A percentile compares a stretch with the other conserved stretches of the same genome.
Conservation (phyloP, 305 asterid species). For the Solanum aculeatissimum region DNA sequence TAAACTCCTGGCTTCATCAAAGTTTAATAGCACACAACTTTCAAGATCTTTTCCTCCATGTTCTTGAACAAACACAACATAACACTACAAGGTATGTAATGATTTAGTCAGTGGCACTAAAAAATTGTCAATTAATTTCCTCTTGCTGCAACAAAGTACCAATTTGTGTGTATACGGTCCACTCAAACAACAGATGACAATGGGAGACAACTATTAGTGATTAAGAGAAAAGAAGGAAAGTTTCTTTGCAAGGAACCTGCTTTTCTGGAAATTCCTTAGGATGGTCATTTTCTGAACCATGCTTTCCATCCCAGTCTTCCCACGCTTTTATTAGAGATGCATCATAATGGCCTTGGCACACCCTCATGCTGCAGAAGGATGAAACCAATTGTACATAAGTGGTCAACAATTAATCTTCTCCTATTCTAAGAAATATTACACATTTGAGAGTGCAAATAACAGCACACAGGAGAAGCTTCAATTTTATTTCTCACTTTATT, state of each 20-base stretch:
- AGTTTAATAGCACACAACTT: slow-evolving; percentile 70
- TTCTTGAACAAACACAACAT: slow-evolving; percentile 80
- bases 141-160: background rate
- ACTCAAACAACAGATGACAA: slow-evolving; percentile 3
- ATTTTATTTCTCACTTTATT: background rate
- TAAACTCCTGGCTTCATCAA: slow-evolving; percentile 78
- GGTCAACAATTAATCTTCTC: background rate
- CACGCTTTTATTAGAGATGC: slow-evolving; percentile 69
- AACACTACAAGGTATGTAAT: slow-evolving; percentile 37
- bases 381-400: background rate
- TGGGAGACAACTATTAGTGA: background rate
- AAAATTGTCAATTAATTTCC: background rate
- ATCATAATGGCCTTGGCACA: slow-evolving; percentile 83
- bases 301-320: slow-evolving; percentile 84
- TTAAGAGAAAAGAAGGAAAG: background rate
- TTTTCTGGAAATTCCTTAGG: slow-evolving; percentile 66
- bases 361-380: slow-evolving; percentile 47
- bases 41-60: slow-evolving; percentile 93
- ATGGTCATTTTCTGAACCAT: slow-evolving; percentile 82
- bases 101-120: background rate
- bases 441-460: background rate
- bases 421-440: background rate
- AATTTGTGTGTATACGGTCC: background rate
- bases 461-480: background rate
- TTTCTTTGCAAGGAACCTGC: slow-evolving; percentile 40